Evolutionary conservation across 108 stramenopile genomes (phyloP), one percentile per base, ranked within the genome.

Genomic region (Fragilaria radians): DNA sequence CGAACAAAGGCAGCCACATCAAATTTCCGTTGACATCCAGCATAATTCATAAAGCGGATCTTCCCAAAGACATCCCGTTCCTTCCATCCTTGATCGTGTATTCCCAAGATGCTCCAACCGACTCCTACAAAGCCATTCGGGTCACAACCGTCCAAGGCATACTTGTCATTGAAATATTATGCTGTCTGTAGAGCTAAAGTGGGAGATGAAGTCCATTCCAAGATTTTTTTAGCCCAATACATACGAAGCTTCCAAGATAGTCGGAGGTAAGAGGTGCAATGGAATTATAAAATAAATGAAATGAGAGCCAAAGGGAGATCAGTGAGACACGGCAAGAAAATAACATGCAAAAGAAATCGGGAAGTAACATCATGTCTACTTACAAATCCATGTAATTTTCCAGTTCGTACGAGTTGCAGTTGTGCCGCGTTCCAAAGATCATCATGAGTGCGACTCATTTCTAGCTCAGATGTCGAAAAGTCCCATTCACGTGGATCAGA

Each of bases 141-240:
- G 64, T 97, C 97, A 17, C 89, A 71, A 1, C 99, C 99, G 67
- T 99, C 99, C 32, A 98, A 77, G 0, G 88, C 82, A 63, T 96
- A 99, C 65, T 88, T 80, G 66, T 99, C 99, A 78, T 99, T 99
- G 59, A 99, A 79, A 52, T 92, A 91, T 30, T 93, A 85, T 24
- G 89, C 94, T 4, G 76, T 82, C 28, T 69, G 71, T 4, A 98
- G 71, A 2, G 99, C 99, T 30, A 85, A 71, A 7, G 69, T 68
- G 3, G 99, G 97, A 4, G 82, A 67, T 24, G 70, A 58, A 0
- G 99, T 95, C 99, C 99, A 99, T 67, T 97, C 96, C 32, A 98
- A 76, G 54, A 98, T 93, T 71, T 99, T 98, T 72, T 99, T 99
- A 31, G 99, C 99, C 99, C 99, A 99, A 69, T 98, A 98, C 99